These are phyloP conservation scores for Starmerella roubikii DNA, from an alignment of 805 yeast species.

Conservation along the genomic window DNA sequence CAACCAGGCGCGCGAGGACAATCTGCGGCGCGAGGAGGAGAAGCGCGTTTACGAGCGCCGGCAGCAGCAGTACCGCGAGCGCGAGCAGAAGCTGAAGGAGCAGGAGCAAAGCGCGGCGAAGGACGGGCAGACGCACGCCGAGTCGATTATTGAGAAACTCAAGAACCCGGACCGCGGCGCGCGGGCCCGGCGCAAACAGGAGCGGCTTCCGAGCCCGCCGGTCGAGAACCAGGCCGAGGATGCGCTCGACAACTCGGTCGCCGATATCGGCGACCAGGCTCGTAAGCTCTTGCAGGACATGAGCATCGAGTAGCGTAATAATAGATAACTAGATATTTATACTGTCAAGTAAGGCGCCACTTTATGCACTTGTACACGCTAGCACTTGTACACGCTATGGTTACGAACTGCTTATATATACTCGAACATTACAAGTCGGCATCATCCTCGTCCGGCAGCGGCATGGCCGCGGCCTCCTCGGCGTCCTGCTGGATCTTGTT, in stretches of 20 bases:
- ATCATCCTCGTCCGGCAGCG: conserved; percentile 99
- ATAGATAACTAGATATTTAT: no score
- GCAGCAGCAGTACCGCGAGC: conserved; percentile 32
- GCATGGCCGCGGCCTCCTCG: conserved; percentile 98
- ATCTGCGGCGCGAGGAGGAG: conserved; percentile 70
- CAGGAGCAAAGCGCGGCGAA: conserved; percentile 12
- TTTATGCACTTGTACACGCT: no score
- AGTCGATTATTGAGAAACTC: conserved; percentile 68
- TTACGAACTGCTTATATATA: no score
- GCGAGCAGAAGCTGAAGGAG: conserved; percentile 15
- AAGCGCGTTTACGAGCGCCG: conserved; percentile 62
- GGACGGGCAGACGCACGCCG: conserved; percentile 47
- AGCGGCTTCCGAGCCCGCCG: conserved; percentile 46
- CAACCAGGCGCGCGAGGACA: conserved; percentile 66
- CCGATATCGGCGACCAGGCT: conserved; percentile 13
- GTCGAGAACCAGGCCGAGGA: conserved; percentile 20
- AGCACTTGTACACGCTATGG: no score
- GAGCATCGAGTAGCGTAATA: background rate
- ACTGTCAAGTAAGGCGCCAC: no score
- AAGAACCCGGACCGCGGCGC: conserved; percentile 72
- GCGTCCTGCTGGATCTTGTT: conserved; percentile 97
- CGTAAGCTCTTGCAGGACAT: conserved; percentile 9
- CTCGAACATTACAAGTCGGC: conserved; percentile 68
- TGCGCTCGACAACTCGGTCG: background rate
- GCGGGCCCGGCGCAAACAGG: conserved; percentile 60